Evolutionary conservation across 441 rosid genomes (phyloP), one percentile per base, ranked within the genome.

Genomic region (Adansonia rubrostipa): DNA sequence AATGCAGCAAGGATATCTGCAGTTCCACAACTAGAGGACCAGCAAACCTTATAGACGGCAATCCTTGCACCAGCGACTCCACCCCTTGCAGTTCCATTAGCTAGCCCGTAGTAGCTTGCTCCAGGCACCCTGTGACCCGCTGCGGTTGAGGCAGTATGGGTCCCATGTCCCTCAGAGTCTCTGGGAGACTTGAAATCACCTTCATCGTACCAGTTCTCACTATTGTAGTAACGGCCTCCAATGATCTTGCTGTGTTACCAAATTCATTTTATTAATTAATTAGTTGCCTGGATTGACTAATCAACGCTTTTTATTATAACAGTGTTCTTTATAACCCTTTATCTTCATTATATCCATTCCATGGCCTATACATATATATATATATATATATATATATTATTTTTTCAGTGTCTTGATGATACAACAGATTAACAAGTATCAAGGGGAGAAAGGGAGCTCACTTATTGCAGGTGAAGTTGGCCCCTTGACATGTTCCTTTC

Each of bases 381-480:
- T 33, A 28, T 28, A 24, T 24, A 66, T 17, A 42, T 6, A 33
- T 33, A 33, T 33, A 3, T 33, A 33, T 33, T 33, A 33, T 28
- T 20, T 47, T 47, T 56, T 64, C 47, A 63, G 15, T 63, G 36
- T 33, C 68, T 33, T 14, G 68, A 63, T 14, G 19, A 63, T 63
- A 28, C 11, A 33, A 64, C 17, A 14, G 68, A 56, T 17, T 44
- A 42, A 22, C 10, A 51, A 58, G 48, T 40, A 17, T 17, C 8
- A 63, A 47, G 63, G 42, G 53, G n/a, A 58, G 56, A 69, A 10
- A 58, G 45, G 22, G 64, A 57, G 15, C 73, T 80, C 77, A 92
- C 96, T 89, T 89, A 81, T 89, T 92, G 86, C 93, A 90, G 4
- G 91, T 86, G 86, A 90, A 88, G 73, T 87, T 89, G 22, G 75